A percentile compares a stretch with the other conserved stretches of the same genome.
These are phyloP conservation scores for Elsinoe fawcettii DNA, from an alignment of 2,329 filamentous ascomycete species.

Conservation along the genomic window DNA sequence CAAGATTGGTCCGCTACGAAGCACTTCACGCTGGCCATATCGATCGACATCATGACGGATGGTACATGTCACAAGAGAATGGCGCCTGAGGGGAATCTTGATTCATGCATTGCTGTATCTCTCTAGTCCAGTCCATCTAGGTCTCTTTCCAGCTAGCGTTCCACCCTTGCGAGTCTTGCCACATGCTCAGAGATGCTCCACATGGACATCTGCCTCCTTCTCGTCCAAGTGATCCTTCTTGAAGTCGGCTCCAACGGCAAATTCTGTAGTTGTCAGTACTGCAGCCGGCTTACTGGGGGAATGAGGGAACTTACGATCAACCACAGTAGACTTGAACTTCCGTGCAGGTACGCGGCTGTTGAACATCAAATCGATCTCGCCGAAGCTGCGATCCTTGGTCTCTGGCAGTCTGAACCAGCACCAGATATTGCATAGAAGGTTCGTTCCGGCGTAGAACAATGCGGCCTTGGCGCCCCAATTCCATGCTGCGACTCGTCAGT, in stretches of 20 bases:
- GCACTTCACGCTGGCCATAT: no score
- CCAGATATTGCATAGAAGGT: constrained; percentile 26
- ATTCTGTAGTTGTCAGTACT: neutral
- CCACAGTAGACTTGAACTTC: constrained; percentile 20
- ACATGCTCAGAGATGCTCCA: neutral
- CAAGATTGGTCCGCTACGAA: no score
- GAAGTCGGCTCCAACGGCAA: neutral
- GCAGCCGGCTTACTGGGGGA: neutral
- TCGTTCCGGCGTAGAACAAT: constrained; percentile 29
- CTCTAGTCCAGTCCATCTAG: neutral
- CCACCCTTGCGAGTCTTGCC: neutral
- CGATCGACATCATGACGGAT: no score
- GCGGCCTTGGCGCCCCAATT: constrained; percentile 30
- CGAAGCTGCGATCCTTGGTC: constrained; percentile 30
- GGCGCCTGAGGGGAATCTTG: neutral
- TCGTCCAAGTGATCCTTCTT: constrained; percentile 1
- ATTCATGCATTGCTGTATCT: no score
- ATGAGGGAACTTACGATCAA: neutral
- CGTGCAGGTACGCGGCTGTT: constrained; percentile 26
- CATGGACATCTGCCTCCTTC: neutral
- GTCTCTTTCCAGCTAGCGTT: no score
- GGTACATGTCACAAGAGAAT: neutral
- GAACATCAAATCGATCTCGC: constrained; percentile 33
- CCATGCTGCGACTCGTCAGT: constrained; percentile 28
- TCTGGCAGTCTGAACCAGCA: constrained; percentile 30